phyloP scores from a whole-genome alignment of 2,329 filamentous ascomycete genomes.

The Rugonectria rugulosa region DNA sequence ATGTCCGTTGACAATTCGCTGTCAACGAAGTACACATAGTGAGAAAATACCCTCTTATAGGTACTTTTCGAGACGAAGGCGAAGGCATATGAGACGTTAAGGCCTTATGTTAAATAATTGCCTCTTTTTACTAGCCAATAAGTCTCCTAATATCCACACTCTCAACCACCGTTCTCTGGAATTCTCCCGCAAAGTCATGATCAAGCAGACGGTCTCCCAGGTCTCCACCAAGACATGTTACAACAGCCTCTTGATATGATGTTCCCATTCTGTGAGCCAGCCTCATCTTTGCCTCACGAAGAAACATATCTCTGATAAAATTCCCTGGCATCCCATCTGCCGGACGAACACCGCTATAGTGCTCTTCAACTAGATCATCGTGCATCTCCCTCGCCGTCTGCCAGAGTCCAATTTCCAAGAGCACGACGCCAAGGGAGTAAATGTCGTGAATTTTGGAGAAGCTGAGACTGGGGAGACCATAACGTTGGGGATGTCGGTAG shows the following conservation, averaged over 20 bases:
- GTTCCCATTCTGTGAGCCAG: background rate
- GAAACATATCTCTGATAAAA: background rate
- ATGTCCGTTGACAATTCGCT: no score
- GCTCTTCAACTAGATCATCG: background rate
- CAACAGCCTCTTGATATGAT: background rate
- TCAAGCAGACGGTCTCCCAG: background rate
- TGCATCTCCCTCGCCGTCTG: background rate
- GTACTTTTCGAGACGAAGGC: no score
- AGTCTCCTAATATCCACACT: background rate
- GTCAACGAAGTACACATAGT: no score
- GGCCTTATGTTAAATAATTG: no score
- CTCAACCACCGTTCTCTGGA: background rate
- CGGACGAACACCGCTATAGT: background rate
- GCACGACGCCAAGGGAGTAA: background rate
- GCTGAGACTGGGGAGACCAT: background rate
- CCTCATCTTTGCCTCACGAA: background rate
- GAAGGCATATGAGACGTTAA: no score
- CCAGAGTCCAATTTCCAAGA: background rate
- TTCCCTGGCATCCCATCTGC: background rate
- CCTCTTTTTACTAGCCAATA: background rate
- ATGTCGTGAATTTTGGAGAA: background rate
- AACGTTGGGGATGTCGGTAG: background rate
- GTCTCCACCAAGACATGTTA: background rate
- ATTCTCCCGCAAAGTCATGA: background rate
- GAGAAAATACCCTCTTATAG: no score